Evolutionary conservation across 2,329 filamentous ascomycete genomes (phyloP).

Genomic region (Fonsecaea multimorphosa): DNA sequence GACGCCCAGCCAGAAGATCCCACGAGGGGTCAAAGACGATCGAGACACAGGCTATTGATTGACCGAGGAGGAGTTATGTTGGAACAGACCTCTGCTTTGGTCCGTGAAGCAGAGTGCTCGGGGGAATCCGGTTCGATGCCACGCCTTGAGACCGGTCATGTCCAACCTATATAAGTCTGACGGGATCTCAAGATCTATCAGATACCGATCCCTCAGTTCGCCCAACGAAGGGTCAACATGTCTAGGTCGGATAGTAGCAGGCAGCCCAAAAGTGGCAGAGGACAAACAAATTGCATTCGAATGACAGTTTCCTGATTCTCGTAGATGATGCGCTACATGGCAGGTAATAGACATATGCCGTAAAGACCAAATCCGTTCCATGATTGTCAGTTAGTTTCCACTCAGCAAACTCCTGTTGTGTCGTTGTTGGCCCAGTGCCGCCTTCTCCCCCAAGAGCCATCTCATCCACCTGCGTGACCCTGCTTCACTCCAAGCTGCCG

Average conservation of each 20-base stretch:
- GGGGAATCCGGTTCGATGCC: too few relatives aligned
- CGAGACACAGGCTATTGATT: too few relatives aligned
- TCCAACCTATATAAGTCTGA: not conserved
- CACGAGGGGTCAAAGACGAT: not conserved
- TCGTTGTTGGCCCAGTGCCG: not conserved
- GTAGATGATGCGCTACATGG: not conserved
- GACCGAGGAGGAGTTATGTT: too few relatives aligned
- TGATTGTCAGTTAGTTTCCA: not conserved
- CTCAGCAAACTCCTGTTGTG: constrained; percentile 1
- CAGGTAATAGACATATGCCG: not conserved
- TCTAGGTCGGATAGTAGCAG: not conserved
- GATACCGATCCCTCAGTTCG: not conserved
- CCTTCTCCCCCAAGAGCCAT: not conserved
- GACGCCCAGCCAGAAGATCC: not conserved
- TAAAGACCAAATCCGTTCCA: constrained; percentile 1
- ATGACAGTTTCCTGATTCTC: not conserved
- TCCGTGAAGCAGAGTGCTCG: not conserved
- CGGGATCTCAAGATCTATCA: not conserved
- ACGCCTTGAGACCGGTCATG: not conserved
- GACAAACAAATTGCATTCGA: not conserved
- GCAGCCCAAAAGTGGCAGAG: not conserved
- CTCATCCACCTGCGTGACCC: not conserved
- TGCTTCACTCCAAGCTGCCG: not conserved
- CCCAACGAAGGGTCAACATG: not conserved
- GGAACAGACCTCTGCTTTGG: too few relatives aligned